Evolutionary conservation across 2,329 filamentous ascomycete species (phyloP).

Genomic region (Paecilomyces niveus): DNA sequence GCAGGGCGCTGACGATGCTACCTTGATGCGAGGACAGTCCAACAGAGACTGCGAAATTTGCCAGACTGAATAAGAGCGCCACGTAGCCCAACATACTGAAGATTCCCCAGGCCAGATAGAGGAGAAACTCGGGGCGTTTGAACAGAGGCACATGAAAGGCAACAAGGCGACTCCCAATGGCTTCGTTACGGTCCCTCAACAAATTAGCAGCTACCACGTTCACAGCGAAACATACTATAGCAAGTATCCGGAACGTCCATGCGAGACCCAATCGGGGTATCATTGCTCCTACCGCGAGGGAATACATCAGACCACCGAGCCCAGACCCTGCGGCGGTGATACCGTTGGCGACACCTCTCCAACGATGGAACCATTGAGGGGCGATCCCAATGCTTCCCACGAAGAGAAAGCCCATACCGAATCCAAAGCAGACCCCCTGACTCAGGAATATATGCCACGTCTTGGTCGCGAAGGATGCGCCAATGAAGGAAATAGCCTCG

Average conservation of each 20-base stretch:
- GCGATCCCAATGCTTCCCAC: conserved; percentile 50
- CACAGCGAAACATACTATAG: conserved; percentile 45
- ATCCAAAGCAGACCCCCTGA: conserved; percentile 56
- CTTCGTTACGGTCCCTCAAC: conserved; percentile 52
- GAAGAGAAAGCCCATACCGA: conserved; percentile 57
- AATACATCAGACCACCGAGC: conserved; percentile 54
- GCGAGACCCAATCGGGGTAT: conserved; percentile 49
- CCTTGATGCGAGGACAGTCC: conserved; percentile 55
- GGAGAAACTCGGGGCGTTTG: conserved; percentile 45
- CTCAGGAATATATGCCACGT: conserved; percentile 57
- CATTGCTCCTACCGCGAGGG: conserved; percentile 51
- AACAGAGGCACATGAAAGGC: conserved; percentile 50
- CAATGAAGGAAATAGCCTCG: conserved; percentile 49
- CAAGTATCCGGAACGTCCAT: conserved; percentile 57
- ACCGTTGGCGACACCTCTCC: conserved; percentile 53
- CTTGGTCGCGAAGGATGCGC: conserved; percentile 51
- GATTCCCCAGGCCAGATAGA: conserved; percentile 52
- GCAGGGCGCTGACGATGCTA: conserved; percentile 52
- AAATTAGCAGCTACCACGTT: conserved; percentile 51
- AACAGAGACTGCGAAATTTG: conserved; percentile 54
- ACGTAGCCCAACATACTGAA: conserved; percentile 61
- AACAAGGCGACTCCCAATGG: conserved; percentile 45
- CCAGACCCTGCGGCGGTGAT: conserved; percentile 54
- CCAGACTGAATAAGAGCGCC: conserved; percentile 56
- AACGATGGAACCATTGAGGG: conserved; percentile 56